Evolutionary conservation across 768 basidiomycete species (phyloP).

Genomic region (Pulveroboletus sp.): DNA sequence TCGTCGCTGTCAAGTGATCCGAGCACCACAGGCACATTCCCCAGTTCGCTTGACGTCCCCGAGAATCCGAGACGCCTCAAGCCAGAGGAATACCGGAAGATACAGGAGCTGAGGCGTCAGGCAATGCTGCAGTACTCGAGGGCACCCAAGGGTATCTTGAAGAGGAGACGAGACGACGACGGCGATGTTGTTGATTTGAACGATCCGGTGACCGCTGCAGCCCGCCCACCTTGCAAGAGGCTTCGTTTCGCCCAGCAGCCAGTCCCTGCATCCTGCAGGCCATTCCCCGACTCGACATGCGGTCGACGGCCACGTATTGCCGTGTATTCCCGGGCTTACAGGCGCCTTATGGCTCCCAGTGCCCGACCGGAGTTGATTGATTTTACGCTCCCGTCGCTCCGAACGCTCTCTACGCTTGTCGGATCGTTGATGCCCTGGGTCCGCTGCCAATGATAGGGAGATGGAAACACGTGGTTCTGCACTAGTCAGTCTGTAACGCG

Average conservation of each 20-base stretch:
- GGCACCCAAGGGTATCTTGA: slow-evolving; percentile 27
- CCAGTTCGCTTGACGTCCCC: slow-evolving; percentile 14
- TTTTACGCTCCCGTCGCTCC: slow-evolving; percentile 30
- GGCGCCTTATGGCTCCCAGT: slow-evolving; percentile 4
- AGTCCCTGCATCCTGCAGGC: slow-evolving; percentile 1
- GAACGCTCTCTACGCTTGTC: slow-evolving; percentile 30
- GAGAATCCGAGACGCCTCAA: slow-evolving; percentile 18
- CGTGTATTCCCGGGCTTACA: slow-evolving; percentile 12
- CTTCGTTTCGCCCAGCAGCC: slow-evolving; percentile 18
- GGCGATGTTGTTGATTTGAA: slow-evolving; percentile 9
- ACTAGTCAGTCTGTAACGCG: no score
- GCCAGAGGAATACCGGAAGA: slow-evolving; percentile 20
- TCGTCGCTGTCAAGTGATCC: slow-evolving; percentile 21
- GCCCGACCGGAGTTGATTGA: slow-evolving; percentile 22
- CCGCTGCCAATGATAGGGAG: slow-evolving; percentile 6
- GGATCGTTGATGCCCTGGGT: slow-evolving; percentile 31
- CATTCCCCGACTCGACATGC: slow-evolving; percentile 9
- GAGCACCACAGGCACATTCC: slow-evolving; percentile 3
- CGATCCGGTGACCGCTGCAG: not conserved
- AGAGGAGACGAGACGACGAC: slow-evolving; percentile 25
- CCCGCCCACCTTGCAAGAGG: slow-evolving; percentile 15
- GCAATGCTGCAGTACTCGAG: slow-evolving; percentile 22
- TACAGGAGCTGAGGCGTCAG: slow-evolving; percentile 25
- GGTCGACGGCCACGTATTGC: slow-evolving; percentile 16
- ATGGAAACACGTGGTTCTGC: not conserved